phyloP scores from a whole-genome alignment of 148 eudicot genomes.

The Selenicereus undatus region DNA sequence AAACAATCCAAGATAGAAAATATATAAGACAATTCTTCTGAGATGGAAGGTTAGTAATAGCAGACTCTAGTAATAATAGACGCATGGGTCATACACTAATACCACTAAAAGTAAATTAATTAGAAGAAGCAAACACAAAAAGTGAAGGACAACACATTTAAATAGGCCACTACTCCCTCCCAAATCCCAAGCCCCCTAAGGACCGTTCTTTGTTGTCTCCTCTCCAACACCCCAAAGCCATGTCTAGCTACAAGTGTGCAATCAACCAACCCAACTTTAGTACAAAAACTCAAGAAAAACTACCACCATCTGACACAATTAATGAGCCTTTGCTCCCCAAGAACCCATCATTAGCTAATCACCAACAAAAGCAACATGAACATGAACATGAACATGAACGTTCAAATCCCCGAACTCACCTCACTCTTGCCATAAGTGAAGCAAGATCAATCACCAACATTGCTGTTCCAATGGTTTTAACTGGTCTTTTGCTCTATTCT shows the following conservation, averaged over 20 bases:
- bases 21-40: too few species aligned
- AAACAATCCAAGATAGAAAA: too few species aligned
- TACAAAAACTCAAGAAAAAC: conserved; percentile 8
- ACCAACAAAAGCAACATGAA: conserved; percentile 24
- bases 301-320: conserved; percentile 2
- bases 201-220: conserved; percentile 4
- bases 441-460: conserved; percentile 39
- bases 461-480: conserved; percentile 59
- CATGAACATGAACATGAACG: conserved; percentile 20
- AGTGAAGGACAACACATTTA: conserved; percentile 11
- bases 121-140: background rate
- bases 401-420: conserved; percentile 28
- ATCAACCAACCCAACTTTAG: conserved; percentile 12
- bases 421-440: conserved; percentile 38
- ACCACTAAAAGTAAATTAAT: too few species aligned
- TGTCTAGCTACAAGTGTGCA: conserved; percentile 31
- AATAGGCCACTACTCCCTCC: conserved; percentile 24
- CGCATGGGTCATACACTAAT: background rate
- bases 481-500: conserved; percentile 58
- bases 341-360: conserved; percentile 8
- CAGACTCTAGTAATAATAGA: background rate
- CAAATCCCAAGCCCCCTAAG: conserved; percentile 21
- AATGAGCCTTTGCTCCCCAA: conserved; percentile 28
- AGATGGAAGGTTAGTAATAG: too few species aligned
- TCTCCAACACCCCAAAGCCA: background rate